Conservation (phyloP, 352 stramenopile genomes). For the Phytophthora litchii region DNA sequence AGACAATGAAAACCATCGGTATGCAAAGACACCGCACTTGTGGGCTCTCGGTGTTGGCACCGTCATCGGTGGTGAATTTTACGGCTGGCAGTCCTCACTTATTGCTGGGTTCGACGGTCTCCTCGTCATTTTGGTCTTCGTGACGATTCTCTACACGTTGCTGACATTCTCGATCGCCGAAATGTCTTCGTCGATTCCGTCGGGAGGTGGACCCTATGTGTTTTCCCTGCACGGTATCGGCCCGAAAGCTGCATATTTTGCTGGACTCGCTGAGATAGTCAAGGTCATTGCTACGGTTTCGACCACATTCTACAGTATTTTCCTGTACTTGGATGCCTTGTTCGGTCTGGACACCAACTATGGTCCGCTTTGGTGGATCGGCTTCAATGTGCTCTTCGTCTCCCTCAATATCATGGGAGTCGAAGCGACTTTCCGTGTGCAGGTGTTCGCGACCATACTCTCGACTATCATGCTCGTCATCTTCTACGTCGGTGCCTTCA, state of each 20-base stretch:
- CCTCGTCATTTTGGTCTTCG: conserved; percentile 60
- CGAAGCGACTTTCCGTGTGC: conserved; percentile 62
- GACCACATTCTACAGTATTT: conserved; percentile 59
- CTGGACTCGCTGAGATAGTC: conserved; percentile 64
- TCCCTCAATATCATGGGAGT: conserved; percentile 68
- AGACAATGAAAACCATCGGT: conserved; percentile 45
- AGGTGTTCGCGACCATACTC: conserved; percentile 58
- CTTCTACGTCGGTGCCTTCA: conserved; percentile 63
- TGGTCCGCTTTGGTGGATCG: conserved; percentile 57
- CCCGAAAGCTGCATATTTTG: conserved; percentile 57
- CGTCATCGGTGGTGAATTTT: conserved; percentile 73
- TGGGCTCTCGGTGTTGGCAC: conserved; percentile 72
- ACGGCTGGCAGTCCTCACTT: conserved; percentile 68
- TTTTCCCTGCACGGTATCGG: conserved; percentile 71
- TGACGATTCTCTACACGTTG: conserved; percentile 71
- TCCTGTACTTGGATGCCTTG: conserved; percentile 61
- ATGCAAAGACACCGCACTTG: conserved; percentile 61
- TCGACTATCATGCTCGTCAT: conserved; percentile 55
- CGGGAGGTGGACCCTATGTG: conserved; percentile 69
- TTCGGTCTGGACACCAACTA: conserved; percentile 47
- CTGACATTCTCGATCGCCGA: conserved; percentile 78
- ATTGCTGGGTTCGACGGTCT: conserved; percentile 65
- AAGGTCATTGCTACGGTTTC: conserved; percentile 63
- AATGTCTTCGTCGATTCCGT: conserved; percentile 61
- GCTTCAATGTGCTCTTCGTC: conserved; percentile 64